Conservation (phyloP, 2,329 filamentous ascomycete genomes). For the Colletotrichum higginsianum region DNA sequence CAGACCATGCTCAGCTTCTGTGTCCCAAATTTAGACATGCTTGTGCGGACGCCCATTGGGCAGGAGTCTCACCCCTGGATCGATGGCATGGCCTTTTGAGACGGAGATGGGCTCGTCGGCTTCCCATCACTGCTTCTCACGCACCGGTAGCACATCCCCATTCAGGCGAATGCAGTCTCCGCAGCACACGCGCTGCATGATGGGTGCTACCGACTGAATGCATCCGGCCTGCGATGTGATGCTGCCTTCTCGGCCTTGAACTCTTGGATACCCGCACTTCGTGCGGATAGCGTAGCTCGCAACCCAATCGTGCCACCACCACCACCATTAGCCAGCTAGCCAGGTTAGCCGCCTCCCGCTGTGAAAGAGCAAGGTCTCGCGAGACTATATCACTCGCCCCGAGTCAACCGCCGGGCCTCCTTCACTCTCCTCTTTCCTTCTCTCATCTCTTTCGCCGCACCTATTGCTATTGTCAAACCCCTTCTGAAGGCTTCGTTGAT, state of each 20-base stretch:
- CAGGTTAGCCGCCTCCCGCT: slow-evolving; percentile 35
- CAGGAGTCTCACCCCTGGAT: slow-evolving; percentile 7
- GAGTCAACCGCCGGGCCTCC: slow-evolving; percentile 30
- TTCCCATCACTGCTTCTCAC: slow-evolving; percentile 32
- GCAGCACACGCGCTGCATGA: slow-evolving; percentile 33
- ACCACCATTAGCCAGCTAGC: no score
- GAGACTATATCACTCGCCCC: slow-evolving; percentile 38
- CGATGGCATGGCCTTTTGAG: slow-evolving; percentile 26
- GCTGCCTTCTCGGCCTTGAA: slow-evolving; percentile 25
- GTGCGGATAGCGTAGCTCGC: slow-evolving; percentile 30
- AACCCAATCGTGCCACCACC: slow-evolving; percentile 34
- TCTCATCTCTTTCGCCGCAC: slow-evolving; percentile 45
- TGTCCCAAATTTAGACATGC: slow-evolving; percentile 54
- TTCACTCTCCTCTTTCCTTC: slow-evolving; percentile 19
- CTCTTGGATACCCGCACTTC: slow-evolving; percentile 22
- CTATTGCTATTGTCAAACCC: slow-evolving; percentile 36
- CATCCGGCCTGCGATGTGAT: slow-evolving; percentile 10
- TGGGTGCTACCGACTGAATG: slow-evolving; percentile 16
- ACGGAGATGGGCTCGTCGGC: slow-evolving; percentile 28
- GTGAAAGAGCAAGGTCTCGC: slow-evolving; percentile 21
- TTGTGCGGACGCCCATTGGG: slow-evolving; percentile 52
- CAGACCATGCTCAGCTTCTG: slow-evolving; percentile 45
- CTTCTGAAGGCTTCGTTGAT: slow-evolving; percentile 59
- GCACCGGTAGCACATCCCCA: slow-evolving; percentile 29
- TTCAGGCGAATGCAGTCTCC: slow-evolving; percentile 35